These are phyloP conservation scores for Cymbopogon flexuosus DNA, from an alignment of 202 grass and related monocot species.

Conservation along the genomic window DNA sequence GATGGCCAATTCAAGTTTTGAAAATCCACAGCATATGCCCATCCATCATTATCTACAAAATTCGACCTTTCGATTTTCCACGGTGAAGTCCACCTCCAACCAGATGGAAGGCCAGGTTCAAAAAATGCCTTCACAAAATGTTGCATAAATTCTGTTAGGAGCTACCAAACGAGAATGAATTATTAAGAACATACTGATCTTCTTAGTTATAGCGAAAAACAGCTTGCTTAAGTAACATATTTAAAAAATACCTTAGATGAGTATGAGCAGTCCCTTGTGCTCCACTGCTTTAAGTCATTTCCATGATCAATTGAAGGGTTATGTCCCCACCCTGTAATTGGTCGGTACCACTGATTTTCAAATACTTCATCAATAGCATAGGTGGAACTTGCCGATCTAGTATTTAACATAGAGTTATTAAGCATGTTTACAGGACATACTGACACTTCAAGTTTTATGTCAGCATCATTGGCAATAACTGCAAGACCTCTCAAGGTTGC, in stretches of 20 bases:
- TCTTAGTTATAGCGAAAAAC: background rate
- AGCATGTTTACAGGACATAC: conserved; percentile 58
- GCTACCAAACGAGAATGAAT: background rate
- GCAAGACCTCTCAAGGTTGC: conserved; percentile 81
- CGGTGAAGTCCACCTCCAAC: conserved; percentile 82
- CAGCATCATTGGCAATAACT: conserved; percentile 68
- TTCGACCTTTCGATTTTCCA: conserved; percentile 93
- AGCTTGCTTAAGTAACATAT: conserved; percentile 11
- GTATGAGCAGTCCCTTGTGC: conserved; percentile 71
- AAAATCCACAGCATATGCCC: conserved; percentile 79
- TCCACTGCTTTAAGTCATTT: conserved; percentile 72
- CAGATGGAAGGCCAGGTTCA: conserved; percentile 75
- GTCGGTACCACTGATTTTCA: conserved; percentile 89
- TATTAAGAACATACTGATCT: conserved; percentile 12
- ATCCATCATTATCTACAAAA: conserved; percentile 81
- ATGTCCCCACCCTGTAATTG: conserved; percentile 76
- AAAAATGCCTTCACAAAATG: conserved; percentile 77
- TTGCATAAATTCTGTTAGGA: conserved; percentile 33
- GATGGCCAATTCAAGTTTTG: conserved; percentile 74
- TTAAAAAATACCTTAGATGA: conserved; percentile 62
- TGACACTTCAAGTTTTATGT: conserved; percentile 86
- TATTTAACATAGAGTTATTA: conserved; percentile 35
- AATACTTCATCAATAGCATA: conserved; percentile 72
- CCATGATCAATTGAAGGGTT: conserved; percentile 39
- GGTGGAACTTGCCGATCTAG: conserved; percentile 34